A percentile compares a stretch with the other conserved stretches of the same genome.
Evolutionary conservation across 371 early-diverging fungal species (phyloP).

Genomic region (Homolaphlyctis polyrhiza): DNA sequence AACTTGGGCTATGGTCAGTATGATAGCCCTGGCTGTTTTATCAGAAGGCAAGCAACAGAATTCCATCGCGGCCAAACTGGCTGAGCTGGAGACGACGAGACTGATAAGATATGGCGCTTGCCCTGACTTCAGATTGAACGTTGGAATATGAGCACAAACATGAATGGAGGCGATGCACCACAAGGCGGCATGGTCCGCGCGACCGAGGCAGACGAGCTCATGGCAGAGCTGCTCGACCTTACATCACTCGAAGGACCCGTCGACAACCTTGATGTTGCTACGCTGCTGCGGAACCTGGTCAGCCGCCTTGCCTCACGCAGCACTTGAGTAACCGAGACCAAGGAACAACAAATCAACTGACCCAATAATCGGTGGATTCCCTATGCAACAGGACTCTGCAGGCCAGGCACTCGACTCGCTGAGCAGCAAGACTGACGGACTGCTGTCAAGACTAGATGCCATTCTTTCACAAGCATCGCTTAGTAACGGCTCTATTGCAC

Average conservation of each 20-base stretch:
- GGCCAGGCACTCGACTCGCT: constrained; percentile 5
- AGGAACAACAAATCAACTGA: background rate
- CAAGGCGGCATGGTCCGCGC: too few species aligned
- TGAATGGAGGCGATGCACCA: too few species aligned
- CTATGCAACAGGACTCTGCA: constrained; percentile 6
- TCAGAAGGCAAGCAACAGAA: too few species aligned
- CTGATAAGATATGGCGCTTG: too few species aligned
- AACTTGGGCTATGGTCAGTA: too few species aligned
- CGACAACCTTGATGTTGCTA: background rate
- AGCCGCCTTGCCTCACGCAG: background rate
- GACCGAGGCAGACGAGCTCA: constrained; percentile 2
- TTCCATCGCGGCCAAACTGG: too few species aligned
- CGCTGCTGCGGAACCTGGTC: background rate
- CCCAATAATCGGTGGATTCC: background rate
- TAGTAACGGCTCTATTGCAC: too few species aligned
- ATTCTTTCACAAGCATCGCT: too few species aligned
- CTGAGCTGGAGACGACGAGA: too few species aligned
- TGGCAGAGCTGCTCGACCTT: background rate
- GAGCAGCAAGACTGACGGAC: constrained; percentile 8
- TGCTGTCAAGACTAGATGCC: constrained; percentile 10
- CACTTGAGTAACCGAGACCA: background rate
- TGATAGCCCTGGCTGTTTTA: too few species aligned
- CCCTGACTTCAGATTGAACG: too few species aligned
- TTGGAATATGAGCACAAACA: too few species aligned
- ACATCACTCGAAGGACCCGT: background rate